phyloP scores from a whole-genome alignment of 441 rosid species.

The Pelargonium fulgidum region DNA sequence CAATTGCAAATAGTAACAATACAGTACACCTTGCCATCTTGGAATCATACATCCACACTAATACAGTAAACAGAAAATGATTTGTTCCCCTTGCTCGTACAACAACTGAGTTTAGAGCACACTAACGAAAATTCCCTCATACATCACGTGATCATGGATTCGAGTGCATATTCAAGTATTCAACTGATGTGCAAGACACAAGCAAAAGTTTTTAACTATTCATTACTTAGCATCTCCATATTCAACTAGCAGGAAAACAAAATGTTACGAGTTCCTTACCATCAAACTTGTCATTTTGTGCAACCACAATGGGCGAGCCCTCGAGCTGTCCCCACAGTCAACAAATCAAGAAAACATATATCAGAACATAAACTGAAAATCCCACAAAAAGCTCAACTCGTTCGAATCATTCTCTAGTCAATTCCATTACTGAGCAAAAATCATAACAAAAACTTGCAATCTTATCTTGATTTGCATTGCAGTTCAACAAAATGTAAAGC shows the following conservation, averaged over 20 bases:
- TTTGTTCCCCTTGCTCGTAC: not conserved
- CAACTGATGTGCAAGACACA: not conserved
- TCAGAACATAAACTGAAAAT: conserved; percentile 10
- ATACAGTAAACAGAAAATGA: not conserved
- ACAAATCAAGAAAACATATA: conserved; percentile 10
- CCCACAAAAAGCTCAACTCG: not conserved
- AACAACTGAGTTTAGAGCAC: not conserved
- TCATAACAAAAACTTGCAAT: no score
- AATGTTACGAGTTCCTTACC: conserved; percentile 40
- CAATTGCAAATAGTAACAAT: not conserved
- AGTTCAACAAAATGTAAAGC: not conserved
- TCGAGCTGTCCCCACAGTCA: conserved; percentile 57
- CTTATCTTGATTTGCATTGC: not conserved
- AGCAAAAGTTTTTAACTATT: not conserved
- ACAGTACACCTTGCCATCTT: not conserved
- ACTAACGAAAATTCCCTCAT: not conserved
- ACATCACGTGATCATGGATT: not conserved
- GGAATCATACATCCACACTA: not conserved
- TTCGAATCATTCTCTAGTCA: not conserved
- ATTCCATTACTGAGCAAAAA: not conserved
- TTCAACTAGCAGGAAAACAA: not conserved
- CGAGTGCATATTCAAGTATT: no score
- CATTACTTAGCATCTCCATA: not conserved
- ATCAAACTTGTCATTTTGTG: conserved; percentile 87
- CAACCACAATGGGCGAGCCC: conserved; percentile 82